Conservation (phyloP, 768 basidiomycete species). For the Aureoboletus auriporus region DNA sequence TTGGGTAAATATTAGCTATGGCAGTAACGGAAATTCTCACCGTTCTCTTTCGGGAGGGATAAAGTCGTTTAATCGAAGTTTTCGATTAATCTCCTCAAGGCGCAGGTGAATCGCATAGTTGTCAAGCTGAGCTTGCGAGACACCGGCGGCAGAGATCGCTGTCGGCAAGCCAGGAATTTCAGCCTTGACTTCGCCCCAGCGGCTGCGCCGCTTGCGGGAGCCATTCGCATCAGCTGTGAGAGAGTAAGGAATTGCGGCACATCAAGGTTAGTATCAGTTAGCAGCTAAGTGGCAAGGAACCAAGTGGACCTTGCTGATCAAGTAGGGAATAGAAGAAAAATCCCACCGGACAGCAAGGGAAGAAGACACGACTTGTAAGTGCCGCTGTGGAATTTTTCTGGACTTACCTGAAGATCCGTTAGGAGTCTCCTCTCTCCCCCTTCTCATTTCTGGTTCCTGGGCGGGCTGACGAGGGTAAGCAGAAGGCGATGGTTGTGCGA, state of each 20-base stretch:
- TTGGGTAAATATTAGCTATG: slow-evolving; percentile 11
- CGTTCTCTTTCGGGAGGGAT: slow-evolving; percentile 94
- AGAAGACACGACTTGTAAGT: slow-evolving; percentile 36
- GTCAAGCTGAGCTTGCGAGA: slow-evolving; percentile 94
- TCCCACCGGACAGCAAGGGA: slow-evolving; percentile 34
- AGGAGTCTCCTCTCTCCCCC: slow-evolving; percentile 67
- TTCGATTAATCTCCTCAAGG: slow-evolving; percentile 96
- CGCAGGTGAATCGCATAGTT: slow-evolving; percentile 96
- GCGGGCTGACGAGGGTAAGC: slow-evolving; percentile 70
- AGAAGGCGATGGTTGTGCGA: slow-evolving; percentile 83
- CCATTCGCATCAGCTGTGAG: slow-evolving; percentile 73
- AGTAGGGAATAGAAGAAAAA: slow-evolving; percentile 24
- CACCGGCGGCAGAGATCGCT: slow-evolving; percentile 88
- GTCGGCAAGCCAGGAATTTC: slow-evolving; percentile 93
- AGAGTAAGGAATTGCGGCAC: slow-evolving; percentile 38
- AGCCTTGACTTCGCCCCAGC: slow-evolving; percentile 94
- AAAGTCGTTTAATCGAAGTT: slow-evolving; percentile 89
- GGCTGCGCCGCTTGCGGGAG: slow-evolving; percentile 91
- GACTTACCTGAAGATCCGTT: slow-evolving; percentile 76
- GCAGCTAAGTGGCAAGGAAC: slow-evolving; percentile 32
- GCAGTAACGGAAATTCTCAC: slow-evolving; percentile 31
- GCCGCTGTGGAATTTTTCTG: slow-evolving; percentile 30
- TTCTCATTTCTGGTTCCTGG: slow-evolving; percentile 55
- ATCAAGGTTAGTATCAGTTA: slow-evolving; percentile 57
- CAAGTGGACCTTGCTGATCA: slow-evolving; percentile 28